Percentiles rank a stretch among this genome's conserved stretches.
Conservation (phyloP, 2,329 filamentous ascomycete genomes). For the Coniella vitis region DNA sequence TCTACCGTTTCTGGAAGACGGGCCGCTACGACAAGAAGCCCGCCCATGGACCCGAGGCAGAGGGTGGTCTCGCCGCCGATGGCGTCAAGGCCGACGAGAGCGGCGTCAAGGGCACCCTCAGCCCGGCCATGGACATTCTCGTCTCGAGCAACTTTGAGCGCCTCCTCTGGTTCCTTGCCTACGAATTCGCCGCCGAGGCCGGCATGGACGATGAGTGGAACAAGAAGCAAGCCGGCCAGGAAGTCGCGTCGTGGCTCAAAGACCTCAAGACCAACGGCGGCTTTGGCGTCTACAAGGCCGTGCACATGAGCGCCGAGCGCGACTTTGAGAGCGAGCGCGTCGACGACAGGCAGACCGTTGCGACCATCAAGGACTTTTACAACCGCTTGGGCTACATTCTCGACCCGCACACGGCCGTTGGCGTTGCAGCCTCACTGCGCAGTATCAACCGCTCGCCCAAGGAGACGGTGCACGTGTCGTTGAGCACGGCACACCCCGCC, state of each 20-base stretch:
- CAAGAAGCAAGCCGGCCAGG: conserved; percentile 64
- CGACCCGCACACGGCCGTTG: conserved; percentile 89
- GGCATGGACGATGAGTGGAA: conserved; percentile 60
- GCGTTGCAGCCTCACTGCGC: conserved; percentile 67
- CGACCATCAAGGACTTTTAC: conserved; percentile 56
- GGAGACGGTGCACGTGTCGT: conserved; percentile 64
- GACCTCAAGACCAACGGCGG: conserved; percentile 75
- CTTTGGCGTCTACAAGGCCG: conserved; percentile 69
- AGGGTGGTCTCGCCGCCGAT: conserved; percentile 58
- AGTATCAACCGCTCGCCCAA: conserved; percentile 51
- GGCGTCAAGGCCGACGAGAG: conserved; percentile 58
- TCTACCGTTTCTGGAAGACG: conserved; percentile 89
- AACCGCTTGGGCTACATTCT: conserved; percentile 60
- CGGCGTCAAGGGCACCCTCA: conserved; percentile 84
- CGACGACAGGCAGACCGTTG: conserved; percentile 59
- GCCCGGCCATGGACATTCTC: conserved; percentile 95
- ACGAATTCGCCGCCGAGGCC: conserved; percentile 55
- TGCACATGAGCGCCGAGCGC: conserved; percentile 62
- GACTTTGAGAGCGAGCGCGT: conserved; percentile 79
- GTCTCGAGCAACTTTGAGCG: conserved; percentile 96
- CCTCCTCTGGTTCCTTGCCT: conserved; percentile 86
- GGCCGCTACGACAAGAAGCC: conserved; percentile 84
- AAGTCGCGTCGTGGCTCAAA: conserved; percentile 71
- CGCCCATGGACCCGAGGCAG: conserved; percentile 48
- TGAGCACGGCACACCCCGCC: conserved; percentile 91